phyloP scores from a whole-genome alignment of 768 basidiomycete genomes.

The Boletellus ananas region DNA sequence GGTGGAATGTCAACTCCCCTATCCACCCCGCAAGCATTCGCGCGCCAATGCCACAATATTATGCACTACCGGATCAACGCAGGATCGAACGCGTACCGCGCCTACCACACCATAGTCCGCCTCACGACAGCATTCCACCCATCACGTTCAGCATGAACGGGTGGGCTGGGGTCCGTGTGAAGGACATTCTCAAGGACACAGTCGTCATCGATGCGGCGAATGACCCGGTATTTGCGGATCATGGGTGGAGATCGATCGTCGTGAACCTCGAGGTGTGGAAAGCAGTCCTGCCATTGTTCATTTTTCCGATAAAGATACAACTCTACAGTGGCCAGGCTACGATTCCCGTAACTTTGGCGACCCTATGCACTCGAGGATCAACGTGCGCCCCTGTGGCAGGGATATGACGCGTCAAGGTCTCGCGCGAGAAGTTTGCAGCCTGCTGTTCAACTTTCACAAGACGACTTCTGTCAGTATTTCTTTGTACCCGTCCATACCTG shows the following conservation, averaged over 20 bases:
- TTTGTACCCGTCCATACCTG: background rate
- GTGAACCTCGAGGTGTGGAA: conserved; percentile 21
- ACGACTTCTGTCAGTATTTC: conserved; percentile 5
- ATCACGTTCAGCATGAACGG: conserved; percentile 17
- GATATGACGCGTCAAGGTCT: conserved; percentile 22
- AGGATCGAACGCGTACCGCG: conserved; percentile 21
- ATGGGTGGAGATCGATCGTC: conserved; percentile 20
- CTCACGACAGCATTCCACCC: conserved; percentile 8
- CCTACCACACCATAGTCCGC: conserved; percentile 7
- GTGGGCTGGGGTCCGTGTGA: conserved; percentile 19
- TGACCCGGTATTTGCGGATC: conserved; percentile 13
- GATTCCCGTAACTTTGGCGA: background rate
- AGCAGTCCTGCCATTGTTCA: background rate
- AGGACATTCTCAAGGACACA: conserved; percentile 10
- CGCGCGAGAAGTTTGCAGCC: conserved; percentile 13
- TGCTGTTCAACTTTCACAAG: conserved; percentile 10
- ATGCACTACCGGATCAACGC: conserved; percentile 13
- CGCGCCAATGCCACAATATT: conserved; percentile 19
- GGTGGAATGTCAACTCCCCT: conserved; percentile 10
- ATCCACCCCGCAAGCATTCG: conserved; percentile 13
- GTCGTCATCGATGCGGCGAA: conserved; percentile 13
- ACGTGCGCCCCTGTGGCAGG: conserved; percentile 1
- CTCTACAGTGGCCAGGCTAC: conserved; percentile 25
- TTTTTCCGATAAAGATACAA: background rate
- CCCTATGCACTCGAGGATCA: conserved; percentile 14